Conservation (phyloP, 1,284 basidiomycete genomes). For the Volvariella volvacea region DNA sequence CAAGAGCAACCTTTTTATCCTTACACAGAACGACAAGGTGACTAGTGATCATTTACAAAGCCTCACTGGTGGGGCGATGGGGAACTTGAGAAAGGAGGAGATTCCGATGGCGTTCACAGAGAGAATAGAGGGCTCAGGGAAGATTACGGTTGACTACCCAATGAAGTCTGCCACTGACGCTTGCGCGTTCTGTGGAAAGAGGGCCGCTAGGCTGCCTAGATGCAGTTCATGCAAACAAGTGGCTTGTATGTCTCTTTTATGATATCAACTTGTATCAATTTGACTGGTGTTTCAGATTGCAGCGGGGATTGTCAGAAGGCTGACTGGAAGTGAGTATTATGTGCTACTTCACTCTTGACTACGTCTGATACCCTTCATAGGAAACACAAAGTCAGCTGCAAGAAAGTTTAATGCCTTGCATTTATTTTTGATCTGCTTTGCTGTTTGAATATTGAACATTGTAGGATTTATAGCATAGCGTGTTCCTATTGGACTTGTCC, state of each 20-base stretch:
- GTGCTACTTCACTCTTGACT: too few relatives aligned
- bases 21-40: constrained; percentile 18
- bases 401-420: too few relatives aligned
- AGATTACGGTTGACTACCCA: constrained; percentile 9
- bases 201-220: constrained; percentile 18
- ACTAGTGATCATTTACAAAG: constrained; percentile 10
- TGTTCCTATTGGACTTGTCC: too few relatives aligned
- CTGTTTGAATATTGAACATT: too few relatives aligned
- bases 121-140: constrained; percentile 15
- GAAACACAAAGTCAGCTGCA: too few relatives aligned
- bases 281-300: constrained; percentile 15
- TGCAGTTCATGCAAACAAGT: constrained; percentile 21
- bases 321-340: constrained; percentile 19
- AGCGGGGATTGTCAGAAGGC: constrained; percentile 20
- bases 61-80: constrained; percentile 6
- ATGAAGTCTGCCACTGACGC: constrained; percentile 21
- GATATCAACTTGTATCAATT: constrained; percentile 2
- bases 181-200: constrained; percentile 20
- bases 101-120: constrained; percentile 13
- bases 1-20: constrained; percentile 17
- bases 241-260: constrained; percentile 17
- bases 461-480: too few relatives aligned
- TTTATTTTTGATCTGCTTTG: too few relatives aligned
- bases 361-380: too few relatives aligned
- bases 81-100: constrained; percentile 15